Evolutionary conservation across 2,329 filamentous ascomycete species (phyloP).

Genomic region (Ilyonectria mors-panacis): DNA sequence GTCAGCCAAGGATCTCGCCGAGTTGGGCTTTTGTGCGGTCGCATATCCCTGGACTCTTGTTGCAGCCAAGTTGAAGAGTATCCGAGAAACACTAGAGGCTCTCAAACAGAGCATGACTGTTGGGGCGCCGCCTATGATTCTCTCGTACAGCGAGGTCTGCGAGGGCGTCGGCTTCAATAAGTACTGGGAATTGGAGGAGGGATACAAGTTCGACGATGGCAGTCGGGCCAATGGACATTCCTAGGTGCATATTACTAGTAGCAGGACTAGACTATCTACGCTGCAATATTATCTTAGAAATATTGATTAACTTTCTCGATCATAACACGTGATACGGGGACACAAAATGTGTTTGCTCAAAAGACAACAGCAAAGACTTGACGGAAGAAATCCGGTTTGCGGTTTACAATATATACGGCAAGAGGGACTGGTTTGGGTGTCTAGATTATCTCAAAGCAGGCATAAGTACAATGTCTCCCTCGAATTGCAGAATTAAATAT

Average conservation of each 20-base stretch:
- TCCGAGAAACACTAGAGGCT: constrained; percentile 54
- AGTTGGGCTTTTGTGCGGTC: constrained; percentile 58
- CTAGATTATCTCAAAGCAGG: too few relatives aligned
- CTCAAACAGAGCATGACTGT: constrained; percentile 59
- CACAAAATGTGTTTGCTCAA: too few relatives aligned
- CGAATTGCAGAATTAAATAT: too few relatives aligned
- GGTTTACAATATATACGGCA: too few relatives aligned
- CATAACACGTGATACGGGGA: too few relatives aligned
- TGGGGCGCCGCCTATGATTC: constrained; percentile 59
- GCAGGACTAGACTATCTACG: neutral
- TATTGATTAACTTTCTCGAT: neutral
- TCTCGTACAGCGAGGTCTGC: constrained; percentile 60
- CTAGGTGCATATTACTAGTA: neutral
- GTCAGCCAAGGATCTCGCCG: constrained; percentile 51
- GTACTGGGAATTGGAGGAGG: constrained; percentile 48
- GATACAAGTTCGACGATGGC: constrained; percentile 20
- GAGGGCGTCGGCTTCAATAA: constrained; percentile 62
- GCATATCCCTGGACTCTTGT: constrained; percentile 62
- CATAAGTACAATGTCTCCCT: too few relatives aligned
- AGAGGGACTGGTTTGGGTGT: too few relatives aligned
- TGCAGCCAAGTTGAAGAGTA: constrained; percentile 59
- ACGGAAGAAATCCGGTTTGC: too few relatives aligned
- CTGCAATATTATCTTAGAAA: neutral
- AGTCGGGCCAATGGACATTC: neutral
- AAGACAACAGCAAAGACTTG: too few relatives aligned